Conservation (phyloP, 441 rosid species). For the Pelargonium cotyledonis region DNA sequence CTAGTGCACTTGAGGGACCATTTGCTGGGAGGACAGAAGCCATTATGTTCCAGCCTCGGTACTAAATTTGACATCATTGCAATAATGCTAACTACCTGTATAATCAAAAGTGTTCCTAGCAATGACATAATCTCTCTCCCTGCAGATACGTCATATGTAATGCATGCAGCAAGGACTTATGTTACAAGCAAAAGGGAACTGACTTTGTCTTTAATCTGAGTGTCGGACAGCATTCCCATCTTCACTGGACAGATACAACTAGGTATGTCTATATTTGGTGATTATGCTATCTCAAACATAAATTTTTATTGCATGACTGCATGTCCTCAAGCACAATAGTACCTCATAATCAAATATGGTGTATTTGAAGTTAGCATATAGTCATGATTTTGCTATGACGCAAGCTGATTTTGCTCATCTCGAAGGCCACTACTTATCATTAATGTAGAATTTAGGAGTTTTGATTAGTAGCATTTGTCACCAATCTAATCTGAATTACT, state of each 20-base stretch:
- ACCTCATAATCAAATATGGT: conserved; percentile 3
- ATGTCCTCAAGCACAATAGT: neutral
- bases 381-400: neutral
- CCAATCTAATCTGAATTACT: too few species aligned
- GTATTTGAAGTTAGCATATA: neutral
- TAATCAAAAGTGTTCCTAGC: neutral
- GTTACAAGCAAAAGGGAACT: conserved; percentile 89
- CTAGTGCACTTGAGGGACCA: conserved; percentile 59
- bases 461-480: too few species aligned
- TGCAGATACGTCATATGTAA: conserved; percentile 85
- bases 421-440: too few species aligned
- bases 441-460: too few species aligned
- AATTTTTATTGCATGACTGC: neutral
- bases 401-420: too few species aligned
- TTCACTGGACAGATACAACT: conserved; percentile 76
- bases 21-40: conserved; percentile 74
- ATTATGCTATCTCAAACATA: conserved; percentile 3
- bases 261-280: conserved; percentile 43
- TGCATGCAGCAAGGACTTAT: conserved; percentile 77
- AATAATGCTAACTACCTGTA: conserved; percentile 7
- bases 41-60: conserved; percentile 93
- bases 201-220: conserved; percentile 57
- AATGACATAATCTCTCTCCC: conserved; percentile 14
- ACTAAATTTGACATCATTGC: conserved; percentile 16
- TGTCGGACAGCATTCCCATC: conserved; percentile 74